phyloP scores from a whole-genome alignment of 164 flowering plant species.

The Nymphaea thermarum region DNA sequence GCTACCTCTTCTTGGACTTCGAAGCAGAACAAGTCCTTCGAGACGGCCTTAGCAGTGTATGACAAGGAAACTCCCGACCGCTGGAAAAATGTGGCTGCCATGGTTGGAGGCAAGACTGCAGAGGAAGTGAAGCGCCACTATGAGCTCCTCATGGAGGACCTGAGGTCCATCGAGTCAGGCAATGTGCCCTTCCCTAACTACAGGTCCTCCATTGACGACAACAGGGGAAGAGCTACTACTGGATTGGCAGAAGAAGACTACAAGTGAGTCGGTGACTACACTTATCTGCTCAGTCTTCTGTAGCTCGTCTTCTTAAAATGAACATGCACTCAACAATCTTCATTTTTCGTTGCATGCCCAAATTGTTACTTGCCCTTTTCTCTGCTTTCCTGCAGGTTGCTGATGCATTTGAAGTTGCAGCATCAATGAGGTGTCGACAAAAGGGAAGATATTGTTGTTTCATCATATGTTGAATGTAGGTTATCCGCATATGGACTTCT shows the following conservation, averaged over 20 bases:
- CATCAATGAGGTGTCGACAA: not conserved
- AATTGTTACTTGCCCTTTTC: not conserved
- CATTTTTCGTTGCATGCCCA: too few species aligned
- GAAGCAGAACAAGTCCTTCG: not conserved
- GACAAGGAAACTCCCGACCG: not conserved
- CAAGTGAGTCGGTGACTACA: not conserved
- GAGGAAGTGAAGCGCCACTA: not conserved
- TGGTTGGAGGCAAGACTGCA: not conserved
- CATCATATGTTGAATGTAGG: too few species aligned
- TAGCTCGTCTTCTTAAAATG: not conserved
- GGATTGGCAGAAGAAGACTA: not conserved
- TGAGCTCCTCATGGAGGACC: not conserved
- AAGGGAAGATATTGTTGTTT: not conserved
- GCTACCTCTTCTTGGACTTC: not conserved
- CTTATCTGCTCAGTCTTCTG: not conserved
- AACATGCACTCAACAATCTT: too few species aligned
- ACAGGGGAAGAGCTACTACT: not conserved
- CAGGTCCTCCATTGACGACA: not conserved
- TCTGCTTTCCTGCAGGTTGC: not conserved
- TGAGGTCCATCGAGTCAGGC: not conserved
- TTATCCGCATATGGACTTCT: too few species aligned
- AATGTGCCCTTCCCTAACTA: not conserved
- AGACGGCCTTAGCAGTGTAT: not conserved
- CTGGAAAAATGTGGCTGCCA: not conserved
- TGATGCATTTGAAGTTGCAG: not conserved